A percentile compares a stretch with the other conserved stretches of the same genome.
phyloP scores from a whole-genome alignment of 163 green algal genomes.

The Prototheca wickerhamii region DNA sequence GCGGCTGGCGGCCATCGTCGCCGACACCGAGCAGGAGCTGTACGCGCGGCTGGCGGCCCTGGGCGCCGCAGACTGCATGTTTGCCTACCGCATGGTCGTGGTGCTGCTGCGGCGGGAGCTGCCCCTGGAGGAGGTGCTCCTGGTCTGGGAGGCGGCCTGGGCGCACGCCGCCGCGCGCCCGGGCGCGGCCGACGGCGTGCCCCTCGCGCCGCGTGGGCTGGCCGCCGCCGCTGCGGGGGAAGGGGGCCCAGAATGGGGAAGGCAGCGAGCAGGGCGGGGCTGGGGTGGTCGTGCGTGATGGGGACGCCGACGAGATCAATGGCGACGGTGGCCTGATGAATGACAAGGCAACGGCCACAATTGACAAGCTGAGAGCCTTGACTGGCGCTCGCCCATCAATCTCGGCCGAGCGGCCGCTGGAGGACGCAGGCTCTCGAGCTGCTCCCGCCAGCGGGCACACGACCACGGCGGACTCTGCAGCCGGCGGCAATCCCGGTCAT shows the following conservation, averaged over 20 bases:
- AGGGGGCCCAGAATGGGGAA: not conserved
- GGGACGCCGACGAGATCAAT: too few species aligned
- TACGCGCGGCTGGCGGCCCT: slow-evolving; percentile 36
- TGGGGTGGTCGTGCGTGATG: too few species aligned
- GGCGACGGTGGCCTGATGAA: too few species aligned
- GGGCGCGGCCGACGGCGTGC: not conserved
- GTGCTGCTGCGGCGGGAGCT: slow-evolving; percentile 75
- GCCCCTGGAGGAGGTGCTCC: slow-evolving; percentile 36
- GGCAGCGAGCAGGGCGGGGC: too few species aligned
- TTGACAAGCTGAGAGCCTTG: too few species aligned
- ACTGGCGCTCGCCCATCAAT: too few species aligned
- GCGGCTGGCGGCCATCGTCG: slow-evolving; percentile 34
- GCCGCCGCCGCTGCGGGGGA: not conserved
- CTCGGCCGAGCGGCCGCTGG: too few species aligned
- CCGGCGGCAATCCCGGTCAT: too few species aligned
- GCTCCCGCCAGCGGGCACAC: too few species aligned
- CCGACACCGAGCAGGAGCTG: slow-evolving; percentile 38
- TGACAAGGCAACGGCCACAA: too few species aligned
- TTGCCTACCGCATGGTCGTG: slow-evolving; percentile 84
- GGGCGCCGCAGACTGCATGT: slow-evolving; percentile 67
- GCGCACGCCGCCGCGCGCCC: slow-evolving; percentile 8
- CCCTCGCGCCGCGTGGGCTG: not conserved
- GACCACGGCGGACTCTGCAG: too few species aligned
- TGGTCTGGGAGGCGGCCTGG: slow-evolving; percentile 64
- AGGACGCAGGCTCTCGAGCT: too few species aligned